Percentiles rank a stretch among this genome's conserved stretches.
Conservation (phyloP, 345 rosid genomes). For the Melastoma malabathricum region DNA sequence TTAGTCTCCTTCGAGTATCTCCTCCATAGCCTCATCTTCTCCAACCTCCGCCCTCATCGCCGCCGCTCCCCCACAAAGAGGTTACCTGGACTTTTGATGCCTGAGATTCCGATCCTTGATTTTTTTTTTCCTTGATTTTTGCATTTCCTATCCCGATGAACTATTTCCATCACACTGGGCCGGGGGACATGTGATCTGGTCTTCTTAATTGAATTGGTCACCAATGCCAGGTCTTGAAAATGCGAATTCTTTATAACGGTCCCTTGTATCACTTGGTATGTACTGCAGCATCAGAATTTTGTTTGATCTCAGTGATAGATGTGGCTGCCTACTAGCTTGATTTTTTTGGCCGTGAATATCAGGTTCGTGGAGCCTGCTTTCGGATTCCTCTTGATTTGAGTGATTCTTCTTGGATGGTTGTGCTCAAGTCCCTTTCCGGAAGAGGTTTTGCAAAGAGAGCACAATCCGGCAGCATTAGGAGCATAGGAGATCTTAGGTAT, state of each 20-base stretch:
- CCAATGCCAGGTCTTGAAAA: constrained; percentile 23
- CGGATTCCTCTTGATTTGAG: constrained; percentile 40
- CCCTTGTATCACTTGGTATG: constrained; percentile 49
- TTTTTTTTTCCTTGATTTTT: background rate
- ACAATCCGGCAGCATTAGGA: constrained; percentile 20
- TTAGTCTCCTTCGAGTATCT: constrained; percentile 28
- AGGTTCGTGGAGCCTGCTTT: constrained; percentile 50
- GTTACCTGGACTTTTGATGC: constrained; percentile 9
- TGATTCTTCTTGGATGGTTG: constrained; percentile 38
- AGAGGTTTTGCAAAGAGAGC: constrained; percentile 17
- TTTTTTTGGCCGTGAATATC: background rate
- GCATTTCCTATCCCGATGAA: background rate
- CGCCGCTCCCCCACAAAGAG: constrained; percentile 73
- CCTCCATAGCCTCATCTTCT: constrained; percentile 51
- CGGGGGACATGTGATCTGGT: constrained; percentile 46
- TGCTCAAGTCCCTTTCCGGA: constrained; percentile 44
- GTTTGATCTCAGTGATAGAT: no score
- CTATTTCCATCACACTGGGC: no score
- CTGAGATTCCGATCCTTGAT: no score
- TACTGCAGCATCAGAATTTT: no score
- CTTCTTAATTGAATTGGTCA: constrained; percentile 55
- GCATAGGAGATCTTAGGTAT: constrained; percentile 56
- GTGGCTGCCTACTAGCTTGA: background rate
- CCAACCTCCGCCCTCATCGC: constrained; percentile 38
- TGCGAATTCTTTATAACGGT: constrained; percentile 16